phyloP scores from a whole-genome alignment of 495 filamentous ascomycete species.

The Talaromyces ruber region DNA sequence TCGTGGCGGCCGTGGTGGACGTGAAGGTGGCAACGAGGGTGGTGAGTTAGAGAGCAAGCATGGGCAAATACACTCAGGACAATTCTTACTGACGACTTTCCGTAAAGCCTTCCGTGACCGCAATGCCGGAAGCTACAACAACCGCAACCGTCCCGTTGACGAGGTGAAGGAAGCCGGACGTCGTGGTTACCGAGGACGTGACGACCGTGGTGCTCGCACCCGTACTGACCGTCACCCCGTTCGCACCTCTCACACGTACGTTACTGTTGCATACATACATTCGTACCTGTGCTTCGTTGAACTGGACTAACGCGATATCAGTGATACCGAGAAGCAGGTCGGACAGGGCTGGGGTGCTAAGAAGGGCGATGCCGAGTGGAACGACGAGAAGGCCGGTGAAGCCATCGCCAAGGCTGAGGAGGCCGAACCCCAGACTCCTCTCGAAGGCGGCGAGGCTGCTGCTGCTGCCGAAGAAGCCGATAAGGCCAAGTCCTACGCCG shows the following conservation, averaged over 20 bases:
- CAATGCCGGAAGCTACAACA: slow-evolving; percentile 69
- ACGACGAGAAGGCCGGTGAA: slow-evolving; percentile 82
- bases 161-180: slow-evolving; percentile 49
- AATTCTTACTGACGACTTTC: background rate
- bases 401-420: slow-evolving; percentile 77
- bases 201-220: slow-evolving; percentile 45
- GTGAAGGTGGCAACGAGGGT: slow-evolving; percentile 68
- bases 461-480: slow-evolving; percentile 60
- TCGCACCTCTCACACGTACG: slow-evolving; percentile 62
- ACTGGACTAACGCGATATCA: slow-evolving; percentile 16
- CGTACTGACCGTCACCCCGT: slow-evolving; percentile 74
- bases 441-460: slow-evolving; percentile 16
- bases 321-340: slow-evolving; percentile 89
- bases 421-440: slow-evolving; percentile 47
- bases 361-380: slow-evolving; percentile 69
- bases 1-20: slow-evolving; percentile 43
- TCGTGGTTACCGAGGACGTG: slow-evolving; percentile 50
- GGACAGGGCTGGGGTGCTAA: slow-evolving; percentile 82
- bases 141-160: slow-evolving; percentile 73
- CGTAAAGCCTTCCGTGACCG: slow-evolving; percentile 80
- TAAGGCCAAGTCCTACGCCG: slow-evolving; percentile 76
- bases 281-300: background rate
- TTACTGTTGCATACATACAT: background rate
- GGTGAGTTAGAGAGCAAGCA: slow-evolving; percentile 48
- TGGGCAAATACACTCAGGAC: background rate